A percentile compares a stretch with the other conserved stretches of the same genome.
These are phyloP conservation scores for Aureobasidium lini DNA, from an alignment of 2,329 filamentous ascomycete genomes.

Conservation along the genomic window DNA sequence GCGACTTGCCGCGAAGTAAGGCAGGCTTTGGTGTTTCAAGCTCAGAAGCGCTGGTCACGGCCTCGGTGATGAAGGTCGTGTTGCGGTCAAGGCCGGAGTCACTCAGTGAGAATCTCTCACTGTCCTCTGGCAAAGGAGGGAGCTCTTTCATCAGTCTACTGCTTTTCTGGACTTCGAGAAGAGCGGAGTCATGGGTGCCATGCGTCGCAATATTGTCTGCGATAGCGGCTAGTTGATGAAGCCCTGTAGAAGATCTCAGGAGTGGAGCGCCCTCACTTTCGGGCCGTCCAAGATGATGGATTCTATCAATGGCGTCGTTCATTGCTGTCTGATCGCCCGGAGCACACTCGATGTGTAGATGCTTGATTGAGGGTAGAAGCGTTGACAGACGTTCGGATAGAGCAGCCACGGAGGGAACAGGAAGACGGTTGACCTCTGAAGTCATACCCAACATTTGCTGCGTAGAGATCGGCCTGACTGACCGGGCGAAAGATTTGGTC, in stretches of 20 bases:
- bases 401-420: conserved; percentile 38
- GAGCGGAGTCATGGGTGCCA: conserved; percentile 29
- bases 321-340: conserved; percentile 29
- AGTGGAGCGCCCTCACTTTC: conserved; percentile 19
- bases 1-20: conserved; percentile 22
- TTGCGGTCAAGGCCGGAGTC: conserved; percentile 10
- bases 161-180: conserved; percentile 16
- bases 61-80: conserved; percentile 3
- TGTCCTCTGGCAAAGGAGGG: conserved; percentile 25
- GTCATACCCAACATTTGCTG: conserved; percentile 34
- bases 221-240: conserved; percentile 30
- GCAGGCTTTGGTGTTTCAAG: conserved; percentile 16
- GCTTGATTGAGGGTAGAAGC: conserved; percentile 36
- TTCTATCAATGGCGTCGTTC: conserved; percentile 31
- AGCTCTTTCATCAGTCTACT: conserved; percentile 28
- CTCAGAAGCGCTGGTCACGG: background rate
- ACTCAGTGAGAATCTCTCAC: conserved; percentile 12
- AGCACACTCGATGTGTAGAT: conserved; percentile 31
- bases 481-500: background rate
- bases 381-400: conserved; percentile 40
- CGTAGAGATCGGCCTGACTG: conserved; percentile 30
- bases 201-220: conserved; percentile 31
- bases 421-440: conserved; percentile 38
- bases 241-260: conserved; percentile 28
- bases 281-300: conserved; percentile 23